These are phyloP conservation scores for Vitis hybrid DNA, from an alignment of 177 flowering plant species.

Conservation along the genomic window DNA sequence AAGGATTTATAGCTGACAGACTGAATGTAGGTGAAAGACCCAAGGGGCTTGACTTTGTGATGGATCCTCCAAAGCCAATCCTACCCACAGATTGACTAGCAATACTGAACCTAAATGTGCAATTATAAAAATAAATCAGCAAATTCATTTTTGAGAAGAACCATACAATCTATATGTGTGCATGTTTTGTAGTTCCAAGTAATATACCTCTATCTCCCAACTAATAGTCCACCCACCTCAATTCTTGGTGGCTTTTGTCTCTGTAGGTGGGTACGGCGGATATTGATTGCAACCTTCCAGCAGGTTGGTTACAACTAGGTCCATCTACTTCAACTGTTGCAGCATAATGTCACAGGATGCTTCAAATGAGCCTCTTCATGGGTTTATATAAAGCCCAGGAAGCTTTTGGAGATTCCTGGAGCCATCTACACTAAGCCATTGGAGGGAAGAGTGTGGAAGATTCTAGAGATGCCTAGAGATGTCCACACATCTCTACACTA, in stretches of 20 bases:
- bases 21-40: slow-evolving; percentile 52
- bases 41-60: slow-evolving; percentile 53
- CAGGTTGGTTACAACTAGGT: slow-evolving; percentile 48
- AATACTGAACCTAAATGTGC: slow-evolving; percentile 60
- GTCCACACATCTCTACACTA: too few species aligned
- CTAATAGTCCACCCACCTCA: slow-evolving; percentile 98
- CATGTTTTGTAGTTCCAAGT: too few species aligned
- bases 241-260: slow-evolving; percentile 94
- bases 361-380: too few species aligned
- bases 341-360: neutral
- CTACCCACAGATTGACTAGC: slow-evolving; percentile 63
- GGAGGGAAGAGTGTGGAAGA: too few species aligned
- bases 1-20: slow-evolving; percentile 65
- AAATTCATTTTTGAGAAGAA: too few species aligned
- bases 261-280: slow-evolving; percentile 93
- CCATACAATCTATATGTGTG: too few species aligned
- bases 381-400: too few species aligned
- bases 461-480: too few species aligned
- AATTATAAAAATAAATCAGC: neutral
- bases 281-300: slow-evolving; percentile 89
- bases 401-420: too few species aligned
- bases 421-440: too few species aligned
- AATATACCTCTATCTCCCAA: slow-evolving; percentile 80
- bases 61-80: slow-evolving; percentile 43
- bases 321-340: slow-evolving; percentile 69